A percentile compares a stretch with the other conserved stretches of the same genome.
Evolutionary conservation across 495 filamentous ascomycete genomes (phyloP).

Genomic region (Penicilliopsis zonata): DNA sequence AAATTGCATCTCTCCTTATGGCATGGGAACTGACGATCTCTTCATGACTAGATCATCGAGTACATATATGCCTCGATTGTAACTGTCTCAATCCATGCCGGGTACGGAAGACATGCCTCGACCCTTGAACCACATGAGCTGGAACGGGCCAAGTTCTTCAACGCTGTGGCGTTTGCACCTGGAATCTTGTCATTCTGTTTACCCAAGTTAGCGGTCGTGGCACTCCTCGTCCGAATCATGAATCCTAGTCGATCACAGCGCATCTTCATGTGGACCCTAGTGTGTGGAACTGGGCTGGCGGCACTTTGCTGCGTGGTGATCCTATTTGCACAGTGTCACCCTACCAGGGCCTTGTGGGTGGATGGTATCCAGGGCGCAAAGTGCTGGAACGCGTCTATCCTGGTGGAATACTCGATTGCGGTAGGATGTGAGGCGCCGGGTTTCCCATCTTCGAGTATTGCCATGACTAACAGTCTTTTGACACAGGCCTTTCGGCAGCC

Average conservation of each 20-base stretch:
- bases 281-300: background rate
- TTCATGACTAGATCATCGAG: conserved; percentile 12
- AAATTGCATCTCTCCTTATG: background rate
- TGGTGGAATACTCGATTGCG: conserved; percentile 2
- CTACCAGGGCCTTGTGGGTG: background rate
- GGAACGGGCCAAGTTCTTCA: conserved; percentile 12
- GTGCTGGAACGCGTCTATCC: background rate
- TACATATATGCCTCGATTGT: conserved; percentile 8
- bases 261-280: conserved; percentile 1
- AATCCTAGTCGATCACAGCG: conserved; percentile 5
- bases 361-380: background rate
- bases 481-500: conserved; percentile 18
- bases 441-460: background rate
- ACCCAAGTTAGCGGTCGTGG: conserved; percentile 17
- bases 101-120: conserved; percentile 16
- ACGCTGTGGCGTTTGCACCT: conserved; percentile 12
- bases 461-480: background rate
- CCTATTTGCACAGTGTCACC: conserved; percentile 1
- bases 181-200: conserved; percentile 17
- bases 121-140: conserved; percentile 3
- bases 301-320: conserved; percentile 1
- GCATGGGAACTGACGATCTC: background rate
- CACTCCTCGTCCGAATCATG: conserved; percentile 15
- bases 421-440: background rate
- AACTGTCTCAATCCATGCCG: conserved; percentile 12